These are phyloP conservation scores for Megacollybia marginata DNA, from an alignment of 768 basidiomycete species.

Conservation along the genomic window DNA sequence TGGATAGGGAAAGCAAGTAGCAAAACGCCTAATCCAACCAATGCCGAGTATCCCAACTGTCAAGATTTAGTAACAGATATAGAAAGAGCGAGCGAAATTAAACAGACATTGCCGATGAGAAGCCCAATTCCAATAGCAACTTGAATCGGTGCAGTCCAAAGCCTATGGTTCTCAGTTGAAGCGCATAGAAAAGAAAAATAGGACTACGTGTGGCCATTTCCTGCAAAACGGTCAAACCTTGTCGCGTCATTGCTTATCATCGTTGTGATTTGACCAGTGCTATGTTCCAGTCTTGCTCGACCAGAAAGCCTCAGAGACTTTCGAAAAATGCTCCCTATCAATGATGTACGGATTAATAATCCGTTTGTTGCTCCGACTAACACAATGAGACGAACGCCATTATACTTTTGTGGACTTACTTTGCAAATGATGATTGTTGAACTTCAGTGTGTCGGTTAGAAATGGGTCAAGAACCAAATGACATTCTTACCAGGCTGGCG, in stretches of 20 bases:
- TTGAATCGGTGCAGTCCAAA: constrained; percentile 55
- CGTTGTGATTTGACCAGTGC: constrained; percentile 40
- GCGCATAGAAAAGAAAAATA: too few species aligned
- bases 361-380: constrained; percentile 41
- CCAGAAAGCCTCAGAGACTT: constrained; percentile 45
- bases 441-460: not conserved
- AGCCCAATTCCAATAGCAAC: constrained; percentile 52
- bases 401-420: constrained; percentile 15
- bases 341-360: constrained; percentile 36
- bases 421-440: constrained; percentile 36
- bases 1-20: not conserved
- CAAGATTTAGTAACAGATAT: not conserved
- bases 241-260: constrained; percentile 41
- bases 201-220: constrained; percentile 26
- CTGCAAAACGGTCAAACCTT: constrained; percentile 30
- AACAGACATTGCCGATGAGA: constrained; percentile 46
- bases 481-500: constrained; percentile 29
- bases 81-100: not conserved
- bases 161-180: constrained; percentile 16
- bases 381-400: not conserved
- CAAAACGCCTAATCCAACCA: constrained; percentile 48
- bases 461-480: not conserved
- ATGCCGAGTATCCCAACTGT: constrained; percentile 58
- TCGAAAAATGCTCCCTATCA: constrained; percentile 33
- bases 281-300: constrained; percentile 33